Evolutionary conservation across 2,329 filamentous ascomycete species (phyloP), one percentile per base, ranked within the genome.

Genomic region (Fusarium euwallaceae): DNA sequence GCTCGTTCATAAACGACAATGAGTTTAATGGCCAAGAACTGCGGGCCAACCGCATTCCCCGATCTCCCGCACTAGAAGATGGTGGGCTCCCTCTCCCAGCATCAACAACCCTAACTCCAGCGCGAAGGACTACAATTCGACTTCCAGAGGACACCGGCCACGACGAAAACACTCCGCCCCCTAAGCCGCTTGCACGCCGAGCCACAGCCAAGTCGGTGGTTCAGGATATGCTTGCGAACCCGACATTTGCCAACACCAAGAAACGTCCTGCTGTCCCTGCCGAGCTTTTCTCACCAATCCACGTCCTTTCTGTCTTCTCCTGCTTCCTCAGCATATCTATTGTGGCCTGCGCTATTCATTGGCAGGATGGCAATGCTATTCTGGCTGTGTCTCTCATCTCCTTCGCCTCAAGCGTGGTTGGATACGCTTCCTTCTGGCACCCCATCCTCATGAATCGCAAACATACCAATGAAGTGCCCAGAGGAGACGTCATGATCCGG

Each of bases 401-500:
- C 10, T 65, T 87, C 11, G 86, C 88, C 3, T 88, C 88, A 20
- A 87, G 85, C 17, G 81, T 91, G 3, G 86, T 88, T 4, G 88
- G 90, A 24, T 86, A 87, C 69, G 90, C 90, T 10, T 89, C 88
- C 4, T 87, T 86, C 79, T 92, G 90, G 90, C 82, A 83, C 37
- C 88, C 90, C 0, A 82, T 87, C 11, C 83, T 92, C 22, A 88
- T 87, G 82, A 84, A 84, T 39, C 86, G 89, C 27, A 84, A 83
- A 59, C 84, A 87, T 63, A 85, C 80, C 8, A 84, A 86, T 34
- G 79, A 84, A 22, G 87, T 90, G 0, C 90, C 89, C 1, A 75
- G 74, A 3, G 90, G 89, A 2, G 90, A 92, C 71, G 86, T 92
- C n/a, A 86, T 91, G 32, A 91, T 92, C 65, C 86, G 88, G 32